Conservation (phyloP, 1,139 yeast species). For the Candida frijolesensis region DNA sequence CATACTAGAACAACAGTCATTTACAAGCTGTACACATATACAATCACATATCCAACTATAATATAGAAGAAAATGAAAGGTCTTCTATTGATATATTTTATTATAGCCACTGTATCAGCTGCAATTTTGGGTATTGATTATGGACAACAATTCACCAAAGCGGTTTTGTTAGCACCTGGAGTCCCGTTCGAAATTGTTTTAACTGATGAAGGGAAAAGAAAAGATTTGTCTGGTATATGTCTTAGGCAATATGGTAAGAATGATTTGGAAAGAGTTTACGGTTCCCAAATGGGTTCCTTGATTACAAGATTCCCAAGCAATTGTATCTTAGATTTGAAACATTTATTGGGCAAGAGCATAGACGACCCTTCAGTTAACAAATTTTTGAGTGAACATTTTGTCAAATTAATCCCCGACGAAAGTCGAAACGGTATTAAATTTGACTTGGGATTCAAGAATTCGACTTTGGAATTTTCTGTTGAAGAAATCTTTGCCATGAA, state of each 20-base stretch:
- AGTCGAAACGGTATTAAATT: constrained; percentile 56
- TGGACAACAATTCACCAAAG: constrained; percentile 88
- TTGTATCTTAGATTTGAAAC: constrained; percentile 68
- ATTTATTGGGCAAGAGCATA: constrained; percentile 66
- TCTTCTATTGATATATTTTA: constrained; percentile 13
- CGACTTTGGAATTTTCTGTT: constrained; percentile 42
- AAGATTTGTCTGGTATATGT: constrained; percentile 79
- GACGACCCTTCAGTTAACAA: constrained; percentile 47
- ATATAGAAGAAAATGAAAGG: background rate
- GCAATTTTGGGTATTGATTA: constrained; percentile 88
- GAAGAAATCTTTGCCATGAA: constrained; percentile 90
- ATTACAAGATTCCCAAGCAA: constrained; percentile 75
- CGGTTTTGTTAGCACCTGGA: constrained; percentile 88
- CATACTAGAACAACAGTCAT: background rate
- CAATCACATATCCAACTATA: background rate
- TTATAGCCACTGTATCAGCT: constrained; percentile 28
- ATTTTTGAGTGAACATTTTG: constrained; percentile 56
- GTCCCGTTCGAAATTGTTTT: constrained; percentile 84
- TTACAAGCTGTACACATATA: background rate
- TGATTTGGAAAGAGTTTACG: constrained; percentile 74
- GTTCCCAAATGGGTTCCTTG: constrained; percentile 71
- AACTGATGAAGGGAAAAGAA: constrained; percentile 89
- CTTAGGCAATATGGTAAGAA: constrained; percentile 47
- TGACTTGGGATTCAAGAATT: constrained; percentile 49
- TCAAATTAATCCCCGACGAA: constrained; percentile 45